These are phyloP conservation scores for Syzygium jambos DNA, from an alignment of 345 rosid genomes.

Conservation along the genomic window DNA sequence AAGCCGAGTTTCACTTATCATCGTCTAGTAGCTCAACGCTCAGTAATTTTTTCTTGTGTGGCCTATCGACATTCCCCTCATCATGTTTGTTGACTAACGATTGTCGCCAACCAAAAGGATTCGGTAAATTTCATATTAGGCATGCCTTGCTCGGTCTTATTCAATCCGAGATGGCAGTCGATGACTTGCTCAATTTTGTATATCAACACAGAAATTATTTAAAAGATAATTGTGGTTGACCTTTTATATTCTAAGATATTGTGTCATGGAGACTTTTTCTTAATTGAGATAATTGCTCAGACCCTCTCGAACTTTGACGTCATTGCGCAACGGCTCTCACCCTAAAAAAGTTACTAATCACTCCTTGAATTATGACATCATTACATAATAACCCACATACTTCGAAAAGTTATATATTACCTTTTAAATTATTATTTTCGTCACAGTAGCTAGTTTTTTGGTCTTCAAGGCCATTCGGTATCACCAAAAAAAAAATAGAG, in stretches of 20 bases:
- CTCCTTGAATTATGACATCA: not conserved
- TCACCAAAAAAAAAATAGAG: not conserved
- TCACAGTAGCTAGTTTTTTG: not conserved
- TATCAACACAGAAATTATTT: not conserved
- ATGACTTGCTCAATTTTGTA: too few species aligned
- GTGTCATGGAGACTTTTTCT: not conserved
- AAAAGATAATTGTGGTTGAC: not conserved
- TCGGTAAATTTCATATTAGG: not conserved
- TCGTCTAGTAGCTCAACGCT: accelerated
- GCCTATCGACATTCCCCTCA: accelerated
- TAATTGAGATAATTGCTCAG: accelerated
- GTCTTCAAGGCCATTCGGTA: not conserved
- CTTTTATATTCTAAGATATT: not conserved
- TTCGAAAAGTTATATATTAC: not conserved
- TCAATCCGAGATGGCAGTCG: not conserved
- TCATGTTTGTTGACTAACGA: not conserved
- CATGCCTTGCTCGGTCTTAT: not conserved
- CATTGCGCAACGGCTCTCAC: not conserved
- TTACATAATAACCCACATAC: not conserved
- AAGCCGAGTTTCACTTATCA: accelerated
- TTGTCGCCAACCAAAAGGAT: not conserved
- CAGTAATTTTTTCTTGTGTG: not conserved
- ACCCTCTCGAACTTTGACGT: not conserved
- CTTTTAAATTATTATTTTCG: not conserved
- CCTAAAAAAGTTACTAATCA: not conserved